These are phyloP conservation scores for Macrophomina pseudophaseolina DNA, from an alignment of 2,329 filamentous ascomycete genomes.

Conservation along the genomic window DNA sequence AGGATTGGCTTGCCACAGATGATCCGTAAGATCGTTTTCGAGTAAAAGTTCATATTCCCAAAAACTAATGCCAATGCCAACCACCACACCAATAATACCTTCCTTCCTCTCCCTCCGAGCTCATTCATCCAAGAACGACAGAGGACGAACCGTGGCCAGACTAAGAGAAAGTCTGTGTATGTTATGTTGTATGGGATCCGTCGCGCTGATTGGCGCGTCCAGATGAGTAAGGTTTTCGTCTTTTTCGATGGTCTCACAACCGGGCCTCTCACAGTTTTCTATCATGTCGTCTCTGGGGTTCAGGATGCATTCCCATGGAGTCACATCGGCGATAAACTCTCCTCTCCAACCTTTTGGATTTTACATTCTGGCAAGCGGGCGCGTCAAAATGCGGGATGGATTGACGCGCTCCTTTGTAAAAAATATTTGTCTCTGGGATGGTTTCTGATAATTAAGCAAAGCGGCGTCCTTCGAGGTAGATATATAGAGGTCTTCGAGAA, in stretches of 20 bases:
- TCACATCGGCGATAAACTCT: conserved; percentile 18
- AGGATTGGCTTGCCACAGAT: not conserved
- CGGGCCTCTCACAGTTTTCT: not conserved
- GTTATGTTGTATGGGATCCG: not conserved
- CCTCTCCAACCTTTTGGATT: conserved; percentile 12
- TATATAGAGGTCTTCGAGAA: conserved; percentile 13
- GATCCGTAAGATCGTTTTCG: conserved; percentile 21
- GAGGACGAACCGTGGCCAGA: conserved; percentile 6
- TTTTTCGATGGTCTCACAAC: conserved; percentile 2
- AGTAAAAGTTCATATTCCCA: not conserved
- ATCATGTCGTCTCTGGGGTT: conserved; percentile 7
- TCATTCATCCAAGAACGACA: conserved; percentile 15
- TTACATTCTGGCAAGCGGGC: not conserved
- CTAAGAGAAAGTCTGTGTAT: conserved; percentile 14
- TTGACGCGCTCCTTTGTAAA: not conserved
- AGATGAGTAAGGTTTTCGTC: not conserved
- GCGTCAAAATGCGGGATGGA: not conserved
- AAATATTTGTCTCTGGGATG: conserved; percentile 14
- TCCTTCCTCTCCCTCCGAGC: not conserved
- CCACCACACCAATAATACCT: conserved; percentile 8
- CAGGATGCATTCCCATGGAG: conserved; percentile 20
- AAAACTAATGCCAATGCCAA: not conserved
- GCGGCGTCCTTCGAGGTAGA: conserved; percentile 19
- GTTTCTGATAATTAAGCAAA: conserved; percentile 8
- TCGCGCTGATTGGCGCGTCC: not conserved